phyloP scores from a whole-genome alignment of 768 basidiomycete genomes.

The Mycena latifolia region DNA sequence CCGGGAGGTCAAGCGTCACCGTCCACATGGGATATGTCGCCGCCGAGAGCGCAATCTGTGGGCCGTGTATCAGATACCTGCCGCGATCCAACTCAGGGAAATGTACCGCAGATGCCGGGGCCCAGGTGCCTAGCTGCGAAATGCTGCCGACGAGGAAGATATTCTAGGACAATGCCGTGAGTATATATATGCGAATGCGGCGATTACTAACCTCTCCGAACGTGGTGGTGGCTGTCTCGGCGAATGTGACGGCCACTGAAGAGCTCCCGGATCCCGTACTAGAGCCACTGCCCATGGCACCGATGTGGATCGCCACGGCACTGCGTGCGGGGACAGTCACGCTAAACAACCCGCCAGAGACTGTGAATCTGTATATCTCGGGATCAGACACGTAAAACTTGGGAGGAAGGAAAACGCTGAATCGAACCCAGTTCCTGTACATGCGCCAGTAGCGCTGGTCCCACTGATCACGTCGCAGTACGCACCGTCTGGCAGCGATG shows the following conservation, averaged over 20 bases:
- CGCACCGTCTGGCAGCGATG: conserved; percentile 65
- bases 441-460: conserved; percentile 50
- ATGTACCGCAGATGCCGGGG: conserved; percentile 58
- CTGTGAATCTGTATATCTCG: conserved; percentile 53
- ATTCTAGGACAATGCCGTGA: conserved; percentile 53
- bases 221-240: conserved; percentile 67
- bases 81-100: background rate
- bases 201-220: conserved; percentile 62
- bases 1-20: conserved; percentile 62
- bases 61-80: too few species aligned
- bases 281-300: too few species aligned
- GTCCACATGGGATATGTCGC: conserved; percentile 68
- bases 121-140: conserved; percentile 67
- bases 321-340: conserved; percentile 63
- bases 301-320: conserved; percentile 70
- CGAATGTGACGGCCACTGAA: conserved; percentile 59
- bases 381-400: background rate
- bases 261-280: conserved; percentile 39
- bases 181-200: background rate
- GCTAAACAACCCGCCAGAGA: conserved; percentile 63
- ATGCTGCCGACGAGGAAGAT: conserved; percentile 71
- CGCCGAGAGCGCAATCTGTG: conserved; percentile 65
- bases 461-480: conserved; percentile 79
- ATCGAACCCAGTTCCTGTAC: conserved; percentile 68
- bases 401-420: conserved; percentile 32